Evolutionary conservation across 176 grass and related monocot genomes (phyloP).

Genomic region (Secale cereale): DNA sequence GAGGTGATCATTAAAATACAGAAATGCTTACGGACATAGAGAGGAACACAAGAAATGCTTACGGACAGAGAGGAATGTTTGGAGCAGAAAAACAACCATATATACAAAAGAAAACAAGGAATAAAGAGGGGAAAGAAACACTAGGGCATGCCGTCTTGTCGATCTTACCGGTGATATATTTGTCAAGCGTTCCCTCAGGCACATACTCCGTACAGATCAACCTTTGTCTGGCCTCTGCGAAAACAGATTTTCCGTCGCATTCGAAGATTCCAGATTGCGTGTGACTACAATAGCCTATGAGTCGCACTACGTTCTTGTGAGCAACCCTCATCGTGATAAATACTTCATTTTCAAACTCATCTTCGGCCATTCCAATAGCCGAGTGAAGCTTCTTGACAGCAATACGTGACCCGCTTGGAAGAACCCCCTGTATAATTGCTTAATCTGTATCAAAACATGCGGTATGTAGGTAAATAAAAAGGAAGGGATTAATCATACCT

Average conservation of each 20-base stretch:
- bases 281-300: background rate
- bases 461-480: too few species aligned
- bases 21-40: too few species aligned
- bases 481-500: too few species aligned
- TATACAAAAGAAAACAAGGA: too few species aligned
- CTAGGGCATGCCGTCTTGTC: background rate
- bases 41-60: too few species aligned
- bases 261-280: background rate
- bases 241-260: background rate
- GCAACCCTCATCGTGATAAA: background rate
- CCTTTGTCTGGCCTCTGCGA: background rate
- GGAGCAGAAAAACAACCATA: too few species aligned
- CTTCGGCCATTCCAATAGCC: background rate
- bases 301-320: background rate
- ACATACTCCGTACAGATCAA: background rate
- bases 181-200: background rate
- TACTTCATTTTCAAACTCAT: background rate
- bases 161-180: background rate
- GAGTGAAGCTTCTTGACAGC: background rate
- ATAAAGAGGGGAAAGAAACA: too few species aligned
- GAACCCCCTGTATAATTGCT: background rate
- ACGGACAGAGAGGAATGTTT: too few species aligned
- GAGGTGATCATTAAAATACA: too few species aligned
- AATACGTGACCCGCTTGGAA: background rate
- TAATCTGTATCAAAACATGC: too few species aligned